Conservation (phyloP, 2,329 filamentous ascomycete species). For the Penicillium decumbens region DNA sequence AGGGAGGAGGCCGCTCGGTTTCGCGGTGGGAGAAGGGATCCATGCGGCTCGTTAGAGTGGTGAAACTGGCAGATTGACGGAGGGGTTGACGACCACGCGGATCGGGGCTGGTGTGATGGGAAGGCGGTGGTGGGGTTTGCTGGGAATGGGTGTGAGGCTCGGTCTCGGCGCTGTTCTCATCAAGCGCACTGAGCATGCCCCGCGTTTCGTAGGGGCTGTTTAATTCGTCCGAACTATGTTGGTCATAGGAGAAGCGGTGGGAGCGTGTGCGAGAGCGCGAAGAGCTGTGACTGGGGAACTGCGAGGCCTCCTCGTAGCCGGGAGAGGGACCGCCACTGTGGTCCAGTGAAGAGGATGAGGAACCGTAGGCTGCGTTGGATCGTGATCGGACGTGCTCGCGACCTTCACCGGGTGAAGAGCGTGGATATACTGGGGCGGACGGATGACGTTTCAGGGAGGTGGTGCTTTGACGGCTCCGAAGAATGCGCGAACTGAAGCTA, state of each 20-base stretch:
- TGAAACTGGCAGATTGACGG: constrained; percentile 63
- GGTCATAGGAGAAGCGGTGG: constrained; percentile 35
- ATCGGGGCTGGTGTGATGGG: constrained; percentile 53
- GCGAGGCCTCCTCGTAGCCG: constrained; percentile 30
- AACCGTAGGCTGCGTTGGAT: constrained; percentile 44
- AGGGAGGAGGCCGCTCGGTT: constrained; percentile 48
- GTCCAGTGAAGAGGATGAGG: constrained; percentile 47
- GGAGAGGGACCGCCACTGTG: constrained; percentile 41
- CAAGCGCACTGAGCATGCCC: constrained; percentile 43
- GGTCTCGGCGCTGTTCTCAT: constrained; percentile 37
- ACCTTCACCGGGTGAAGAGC: constrained; percentile 37
- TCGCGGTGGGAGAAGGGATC: constrained; percentile 47
- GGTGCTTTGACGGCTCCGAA: constrained; percentile 43
- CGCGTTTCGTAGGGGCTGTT: constrained; percentile 43
- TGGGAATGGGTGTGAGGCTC: constrained; percentile 29
- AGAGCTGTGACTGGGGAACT: constrained; percentile 26
- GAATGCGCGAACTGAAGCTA: constrained; percentile 38
- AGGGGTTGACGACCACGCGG: constrained; percentile 54
- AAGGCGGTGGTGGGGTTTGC: constrained; percentile 43
- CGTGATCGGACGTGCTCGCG: constrained; percentile 44
- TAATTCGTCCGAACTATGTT: constrained; percentile 44
- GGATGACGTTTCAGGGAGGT: constrained; percentile 45
- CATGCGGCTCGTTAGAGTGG: constrained; percentile 49
- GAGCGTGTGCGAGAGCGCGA: constrained; percentile 33
- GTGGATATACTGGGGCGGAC: constrained; percentile 44